Conservation (phyloP, 345 rosid species). For the Gossypium anomalum region DNA sequence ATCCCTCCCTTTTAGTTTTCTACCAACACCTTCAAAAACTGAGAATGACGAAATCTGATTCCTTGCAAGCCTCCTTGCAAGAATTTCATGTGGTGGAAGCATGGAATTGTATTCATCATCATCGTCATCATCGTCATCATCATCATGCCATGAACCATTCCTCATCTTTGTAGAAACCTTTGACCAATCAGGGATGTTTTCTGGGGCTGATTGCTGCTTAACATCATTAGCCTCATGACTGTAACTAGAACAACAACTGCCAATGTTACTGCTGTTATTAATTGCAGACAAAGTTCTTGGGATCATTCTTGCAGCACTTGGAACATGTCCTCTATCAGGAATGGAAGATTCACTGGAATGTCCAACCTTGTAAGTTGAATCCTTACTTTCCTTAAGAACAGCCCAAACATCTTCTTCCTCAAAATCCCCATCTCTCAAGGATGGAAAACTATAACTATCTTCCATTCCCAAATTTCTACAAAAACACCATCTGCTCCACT, state of each 20-base stretch:
- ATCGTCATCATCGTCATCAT: slow-evolving; percentile 17
- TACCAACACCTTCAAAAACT: slow-evolving; percentile 78
- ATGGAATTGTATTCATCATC: slow-evolving; percentile 26
- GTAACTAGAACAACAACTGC: slow-evolving; percentile 15
- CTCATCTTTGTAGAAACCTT: slow-evolving; percentile 29
- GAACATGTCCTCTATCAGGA: slow-evolving; percentile 27
- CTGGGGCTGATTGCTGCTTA: slow-evolving; percentile 57
- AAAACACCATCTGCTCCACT: neutral
- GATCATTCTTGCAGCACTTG: slow-evolving; percentile 53
- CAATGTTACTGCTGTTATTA: slow-evolving; percentile 5
- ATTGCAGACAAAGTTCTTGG: slow-evolving; percentile 23
- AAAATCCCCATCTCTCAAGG: slow-evolving; percentile 37
- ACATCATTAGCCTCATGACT: slow-evolving; percentile 24
- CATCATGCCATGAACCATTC: slow-evolving; percentile 13
- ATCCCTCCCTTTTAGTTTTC: slow-evolving; percentile 82
- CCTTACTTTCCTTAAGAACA: slow-evolving; percentile 31
- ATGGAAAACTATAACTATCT: slow-evolving; percentile 20
- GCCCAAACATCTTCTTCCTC: slow-evolving; percentile 50
- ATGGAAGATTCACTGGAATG: slow-evolving; percentile 23
- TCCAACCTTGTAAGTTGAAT: slow-evolving; percentile 17
- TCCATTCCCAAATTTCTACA: slow-evolving; percentile 32
- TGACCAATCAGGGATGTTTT: slow-evolving; percentile 72
- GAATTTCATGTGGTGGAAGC: slow-evolving; percentile 72
- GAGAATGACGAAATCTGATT: slow-evolving; percentile 66
- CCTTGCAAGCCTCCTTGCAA: slow-evolving; percentile 54